phyloP scores from a whole-genome alignment of 768 basidiomycete species.

The Hypsizygus marmoreus region DNA sequence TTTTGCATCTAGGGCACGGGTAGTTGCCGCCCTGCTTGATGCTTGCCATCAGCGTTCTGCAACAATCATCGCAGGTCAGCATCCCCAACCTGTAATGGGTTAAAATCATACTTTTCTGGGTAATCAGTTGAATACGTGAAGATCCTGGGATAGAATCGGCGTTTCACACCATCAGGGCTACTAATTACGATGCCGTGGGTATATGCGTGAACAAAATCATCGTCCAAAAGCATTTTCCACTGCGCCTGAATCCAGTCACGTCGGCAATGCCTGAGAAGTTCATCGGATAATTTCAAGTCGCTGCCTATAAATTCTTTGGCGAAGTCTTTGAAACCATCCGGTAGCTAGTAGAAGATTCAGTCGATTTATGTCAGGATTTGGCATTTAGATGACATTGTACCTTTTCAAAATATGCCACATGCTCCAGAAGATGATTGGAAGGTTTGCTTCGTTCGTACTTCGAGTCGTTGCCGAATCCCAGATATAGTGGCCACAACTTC shows the following conservation, averaged over 20 bases:
- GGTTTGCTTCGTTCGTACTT: constrained; percentile 33
- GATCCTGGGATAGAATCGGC: constrained; percentile 24
- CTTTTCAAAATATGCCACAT: constrained; percentile 28
- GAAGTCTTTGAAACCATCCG: constrained; percentile 7
- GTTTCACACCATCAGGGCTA: constrained; percentile 19
- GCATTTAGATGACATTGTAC: constrained; percentile 13
- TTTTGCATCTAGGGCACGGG: constrained; percentile 17
- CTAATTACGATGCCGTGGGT: constrained; percentile 22
- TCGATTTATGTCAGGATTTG: background rate
- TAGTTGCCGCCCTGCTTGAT: constrained; percentile 14
- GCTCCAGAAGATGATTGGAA: constrained; percentile 17
- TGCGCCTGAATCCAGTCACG: constrained; percentile 27
- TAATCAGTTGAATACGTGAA: constrained; percentile 32
- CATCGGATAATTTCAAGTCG: background rate
- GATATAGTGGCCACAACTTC: constrained; percentile 35
- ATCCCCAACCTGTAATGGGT: background rate
- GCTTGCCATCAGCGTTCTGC: constrained; percentile 19
- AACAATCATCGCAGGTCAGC: background rate
- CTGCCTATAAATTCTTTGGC: background rate
- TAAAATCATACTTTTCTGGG: constrained; percentile 26
- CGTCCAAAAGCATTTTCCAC: constrained; percentile 23
- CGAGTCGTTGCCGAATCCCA: constrained; percentile 33
- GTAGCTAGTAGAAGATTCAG: background rate
- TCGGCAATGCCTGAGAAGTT: constrained; percentile 19
- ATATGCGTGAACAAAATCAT: constrained; percentile 24